Evolutionary conservation across 1,284 basidiomycete species (phyloP), one percentile per base, ranked within the genome.

Genomic region (Tilletiopsis washingtonensis): DNA sequence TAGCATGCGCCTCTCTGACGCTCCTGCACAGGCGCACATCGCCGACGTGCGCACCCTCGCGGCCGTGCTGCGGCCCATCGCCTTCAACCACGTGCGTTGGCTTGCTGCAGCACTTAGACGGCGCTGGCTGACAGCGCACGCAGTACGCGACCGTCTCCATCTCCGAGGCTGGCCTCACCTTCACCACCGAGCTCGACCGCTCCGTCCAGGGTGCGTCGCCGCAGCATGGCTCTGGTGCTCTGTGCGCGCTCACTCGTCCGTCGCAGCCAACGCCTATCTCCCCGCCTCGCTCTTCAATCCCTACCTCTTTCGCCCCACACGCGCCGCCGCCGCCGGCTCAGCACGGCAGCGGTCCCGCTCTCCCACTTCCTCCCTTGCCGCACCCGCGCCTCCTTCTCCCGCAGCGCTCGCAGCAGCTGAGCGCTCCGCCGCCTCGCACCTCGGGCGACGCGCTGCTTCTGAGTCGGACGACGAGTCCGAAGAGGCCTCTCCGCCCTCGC

Each of bases 111-210:
- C 9, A 34, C 9, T 9, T 34, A 34, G 9, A 34, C 84, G 68
- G 87, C n/a, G n/a, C n/a, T n/a, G n/a, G n/a, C n/a, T n/a, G n/a
- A n/a, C n/a, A n/a, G n/a, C n/a, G 9, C 9, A 9, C 29, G 9
- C 29, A 34, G 29, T 34, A 88, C 73, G 90, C 86, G n/a, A 84
- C 82, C 1, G 77, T 93, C 45, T 82, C 80, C 6, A 79, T 89
- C 12, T 81, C 81, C 19, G 76, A 79, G 36, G 77, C 79, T 26
- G 90, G 88, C 1, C 75, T 94, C 54, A 81, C 82, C n/a, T 80
- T 93, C 25, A 81, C 82, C n/a, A 88, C 89, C 9, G 88, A 94
- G 75, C 87, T 91, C 69, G 82, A 85, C 4, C 80, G 84, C 41
- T 83, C 84, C 1, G 76, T 91, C 5, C 77, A 85, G 41, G 87